Evolutionary conservation across 2,329 filamentous ascomycete genomes (phyloP), one percentile per base, ranked within the genome.

Genomic region (Fusarium acutatum): DNA sequence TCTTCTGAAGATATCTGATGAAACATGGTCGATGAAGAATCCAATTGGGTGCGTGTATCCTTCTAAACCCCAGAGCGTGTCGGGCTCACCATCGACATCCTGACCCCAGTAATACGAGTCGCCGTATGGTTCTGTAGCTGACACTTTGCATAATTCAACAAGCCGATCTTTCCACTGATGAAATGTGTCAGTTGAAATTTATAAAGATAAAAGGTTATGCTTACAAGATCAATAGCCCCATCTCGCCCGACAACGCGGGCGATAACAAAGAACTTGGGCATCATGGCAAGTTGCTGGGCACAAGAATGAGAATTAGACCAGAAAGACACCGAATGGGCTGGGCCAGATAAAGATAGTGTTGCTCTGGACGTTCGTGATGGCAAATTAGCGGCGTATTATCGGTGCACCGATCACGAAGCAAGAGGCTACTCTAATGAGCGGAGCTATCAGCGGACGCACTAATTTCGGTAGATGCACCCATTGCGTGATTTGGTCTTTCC

Each of bases 151-250:
- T n/a, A 50, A 8, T 14, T 50, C 22, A 5, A 50, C 47, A 6
- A 50, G 30, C 0, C 47, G 5, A 2, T 34, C 30, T 2, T 34
- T 50, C 47, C 47, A 50, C 47, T 50, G 30, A 14, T 20, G 8
- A 24, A 34, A 2, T 13, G 28, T 32, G 22, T 30, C 1, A 49
- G 46, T 13, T 32, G 2, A 4, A 0, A 2, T 5, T 24, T 32
- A n/a, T 0, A 9, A 17, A n/a, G 22, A n/a, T 7, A 1, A 9
- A 49, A 18, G 6, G 0, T 24, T 14, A 1, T 2, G 3, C 47
- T 14, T 32, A 50, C 47, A 14, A 34, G 47, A 1, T 18, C 15
- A 5, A 50, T 50, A 3, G 47, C 47, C 2, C 47, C 47, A 34
- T 50, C 30, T 32, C 47, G 47, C 3, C 47, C 47, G n/a, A 50